Evolutionary conservation across 768 basidiomycete genomes (phyloP).

Genomic region (Crassisporium funariophilum): DNA sequence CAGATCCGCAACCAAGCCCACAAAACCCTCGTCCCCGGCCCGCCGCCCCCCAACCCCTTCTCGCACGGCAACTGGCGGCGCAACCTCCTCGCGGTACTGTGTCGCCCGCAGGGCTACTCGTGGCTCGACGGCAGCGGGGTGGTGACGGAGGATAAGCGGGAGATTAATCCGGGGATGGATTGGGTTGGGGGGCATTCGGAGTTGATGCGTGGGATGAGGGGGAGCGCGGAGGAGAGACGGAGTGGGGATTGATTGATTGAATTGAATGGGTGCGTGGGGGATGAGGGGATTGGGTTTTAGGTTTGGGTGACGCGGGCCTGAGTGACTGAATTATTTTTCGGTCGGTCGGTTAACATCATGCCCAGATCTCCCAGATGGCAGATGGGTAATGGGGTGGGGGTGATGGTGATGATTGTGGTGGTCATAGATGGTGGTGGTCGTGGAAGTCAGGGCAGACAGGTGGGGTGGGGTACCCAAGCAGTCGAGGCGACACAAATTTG

Average conservation of each 20-base stretch:
- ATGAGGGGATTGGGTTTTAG: constrained; percentile 2
- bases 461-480: too few relatives aligned
- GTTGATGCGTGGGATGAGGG: constrained; percentile 1
- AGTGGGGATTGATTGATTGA: constrained; percentile 3
- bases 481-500: too few relatives aligned
- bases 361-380: too few relatives aligned
- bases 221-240: constrained; percentile 2
- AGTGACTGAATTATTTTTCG: too few relatives aligned
- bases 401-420: too few relatives aligned
- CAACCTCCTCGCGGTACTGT: constrained; percentile 77
- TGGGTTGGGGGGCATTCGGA: constrained; percentile 15
- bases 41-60: constrained; percentile 83
- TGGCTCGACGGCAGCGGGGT: constrained; percentile 70
- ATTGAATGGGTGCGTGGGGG: constrained; percentile 12
- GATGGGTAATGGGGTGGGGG: too few relatives aligned
- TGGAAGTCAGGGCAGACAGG: too few relatives aligned
- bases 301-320: background rate
- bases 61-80: constrained; percentile 74
- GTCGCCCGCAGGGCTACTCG: constrained; percentile 77
- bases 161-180: constrained; percentile 67
- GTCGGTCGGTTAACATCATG: too few relatives aligned
- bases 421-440: too few relatives aligned
- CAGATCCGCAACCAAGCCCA: constrained; percentile 89
- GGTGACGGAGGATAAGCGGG: constrained; percentile 72
- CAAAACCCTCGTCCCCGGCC: constrained; percentile 62